Base-by-base conservation (phyloP, 768 basidiomycete species). In the Cubamyces lactineus region DNA sequence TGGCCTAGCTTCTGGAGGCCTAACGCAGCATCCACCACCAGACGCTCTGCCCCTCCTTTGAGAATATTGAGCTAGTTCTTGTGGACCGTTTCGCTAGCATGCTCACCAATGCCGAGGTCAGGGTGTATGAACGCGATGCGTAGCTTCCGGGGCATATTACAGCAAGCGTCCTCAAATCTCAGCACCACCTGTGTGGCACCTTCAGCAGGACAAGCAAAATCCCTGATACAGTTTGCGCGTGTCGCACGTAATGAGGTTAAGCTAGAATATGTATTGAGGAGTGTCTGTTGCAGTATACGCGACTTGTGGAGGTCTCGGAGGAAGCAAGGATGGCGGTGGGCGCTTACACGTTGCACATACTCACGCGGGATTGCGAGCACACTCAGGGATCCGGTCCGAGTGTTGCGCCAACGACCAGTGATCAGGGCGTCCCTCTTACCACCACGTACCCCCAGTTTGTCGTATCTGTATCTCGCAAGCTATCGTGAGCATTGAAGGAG, bases 21-120 rank as follows among this genome's bases (percentile, higher is more conserved):
- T 0, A 96, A 80, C 2, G 96, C 95, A 24, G 96, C 94, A 73
- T 99, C 96, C 21, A 98, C 96, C 5, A 98, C 89, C 6, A 98
- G 83, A 24, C 96, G 83, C 75, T 99, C 96, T 2, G 96, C 96
- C 19, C 96, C 96, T 66, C 96, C 96, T 98, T 48, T 15, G 13
- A 19, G 41, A 56, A 45, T 51, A 55, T 62, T 34, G 19, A 15
- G 46, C 42, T 42, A 34, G 38, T 45, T 12, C 12, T 40, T 5
- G 15, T 11, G 41, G 23, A 49, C 34, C 26, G 8, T 11, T n/a
- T 12, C 40, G 28, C 15, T 43, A 21, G 34, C 48, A 5, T 28
- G 68, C 73, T 46, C 67, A 94, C 95, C 96, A 53, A 98, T 95
- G 59, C 96, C 96, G 5, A 98, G 80, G 78, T 98, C 96, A 38